These are phyloP conservation scores for Ampelomyces quisqualis DNA, from an alignment of 2,329 filamentous ascomycete genomes.

Conservation along the genomic window DNA sequence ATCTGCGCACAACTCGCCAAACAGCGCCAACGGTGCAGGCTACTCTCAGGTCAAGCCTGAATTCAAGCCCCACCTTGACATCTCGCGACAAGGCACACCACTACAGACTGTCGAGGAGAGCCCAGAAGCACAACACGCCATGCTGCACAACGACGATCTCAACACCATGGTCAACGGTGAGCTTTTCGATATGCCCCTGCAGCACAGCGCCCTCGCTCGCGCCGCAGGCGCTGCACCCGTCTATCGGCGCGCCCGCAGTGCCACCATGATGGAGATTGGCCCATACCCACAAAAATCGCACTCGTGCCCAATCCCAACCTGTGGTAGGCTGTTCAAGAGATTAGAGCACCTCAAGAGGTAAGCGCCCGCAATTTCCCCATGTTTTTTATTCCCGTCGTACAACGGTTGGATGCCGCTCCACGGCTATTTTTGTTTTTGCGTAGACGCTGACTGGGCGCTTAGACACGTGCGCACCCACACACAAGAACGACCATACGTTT, in stretches of 20 bases:
- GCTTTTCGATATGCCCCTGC: slow-evolving; percentile 48
- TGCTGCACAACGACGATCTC: slow-evolving; percentile 70
- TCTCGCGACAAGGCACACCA: slow-evolving; percentile 90
- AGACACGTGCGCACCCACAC: slow-evolving; percentile 99
- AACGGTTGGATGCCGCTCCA: slow-evolving; percentile 10
- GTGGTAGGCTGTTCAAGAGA: slow-evolving; percentile 95
- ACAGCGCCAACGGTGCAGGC: slow-evolving; percentile 63
- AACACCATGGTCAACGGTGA: slow-evolving; percentile 46
- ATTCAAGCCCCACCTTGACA: slow-evolving; percentile 70
- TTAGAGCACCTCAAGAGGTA: slow-evolving; percentile 99
- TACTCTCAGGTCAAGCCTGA: slow-evolving; percentile 66
- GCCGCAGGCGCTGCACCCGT: slow-evolving; percentile 66
- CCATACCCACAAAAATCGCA: slow-evolving; percentile 98
- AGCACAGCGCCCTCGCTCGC: slow-evolving; percentile 60
- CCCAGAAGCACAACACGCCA: slow-evolving; percentile 70
- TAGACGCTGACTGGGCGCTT: slow-evolving; percentile 55
- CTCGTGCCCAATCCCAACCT: slow-evolving; percentile 98
- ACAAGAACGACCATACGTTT: slow-evolving; percentile 97
- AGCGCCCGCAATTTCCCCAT: slow-evolving; percentile 51
- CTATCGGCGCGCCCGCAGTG: slow-evolving; percentile 85
- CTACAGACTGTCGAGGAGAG: slow-evolving; percentile 81
- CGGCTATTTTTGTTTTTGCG: slow-evolving; percentile 36
- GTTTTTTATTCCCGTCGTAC: slow-evolving; percentile 7
- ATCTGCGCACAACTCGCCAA: slow-evolving; percentile 74
- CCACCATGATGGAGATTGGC: slow-evolving; percentile 93